These are phyloP conservation scores for Theileria orientalis DNA, from an alignment of 169 alveolate species.

Conservation along the genomic window DNA sequence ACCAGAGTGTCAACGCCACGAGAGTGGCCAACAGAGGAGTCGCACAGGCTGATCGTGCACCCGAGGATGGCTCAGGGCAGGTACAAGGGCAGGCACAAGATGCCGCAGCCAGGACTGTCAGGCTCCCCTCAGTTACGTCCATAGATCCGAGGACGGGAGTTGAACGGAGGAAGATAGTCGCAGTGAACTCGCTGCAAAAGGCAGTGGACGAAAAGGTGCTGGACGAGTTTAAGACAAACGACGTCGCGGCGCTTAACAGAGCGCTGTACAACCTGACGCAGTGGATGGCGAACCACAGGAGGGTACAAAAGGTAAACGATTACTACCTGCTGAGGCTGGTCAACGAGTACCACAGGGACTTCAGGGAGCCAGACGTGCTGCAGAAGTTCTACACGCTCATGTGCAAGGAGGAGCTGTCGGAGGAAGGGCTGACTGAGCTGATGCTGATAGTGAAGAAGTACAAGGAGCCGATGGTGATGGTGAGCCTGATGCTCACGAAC, in stretches of 20 bases:
- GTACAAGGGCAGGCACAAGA: too few species aligned
- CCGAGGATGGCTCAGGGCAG: neutral
- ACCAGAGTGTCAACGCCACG: too few species aligned
- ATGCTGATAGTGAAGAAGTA: neutral
- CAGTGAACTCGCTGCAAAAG: too few species aligned
- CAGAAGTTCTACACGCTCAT: neutral
- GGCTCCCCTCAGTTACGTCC: too few species aligned
- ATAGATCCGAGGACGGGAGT: too few species aligned
- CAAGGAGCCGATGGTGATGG: neutral
- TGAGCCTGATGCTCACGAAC: neutral
- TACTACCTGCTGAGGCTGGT: neutral
- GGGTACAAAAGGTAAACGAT: neutral
- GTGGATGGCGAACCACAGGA: neutral
- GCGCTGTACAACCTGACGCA: too few species aligned
- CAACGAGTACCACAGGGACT: neutral
- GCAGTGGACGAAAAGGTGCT: too few species aligned
- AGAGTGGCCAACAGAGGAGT: too few species aligned
- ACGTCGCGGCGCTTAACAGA: too few species aligned
- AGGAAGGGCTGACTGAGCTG: constrained; percentile 1
- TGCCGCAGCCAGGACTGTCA: too few species aligned
- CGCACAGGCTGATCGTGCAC: neutral
- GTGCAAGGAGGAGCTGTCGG: neutral
- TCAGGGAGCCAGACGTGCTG: neutral
- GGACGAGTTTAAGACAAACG: too few species aligned
- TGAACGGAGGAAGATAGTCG: too few species aligned